phyloP scores from a whole-genome alignment of 2,329 filamentous ascomycete species.

The Geosmithia putterillii region DNA sequence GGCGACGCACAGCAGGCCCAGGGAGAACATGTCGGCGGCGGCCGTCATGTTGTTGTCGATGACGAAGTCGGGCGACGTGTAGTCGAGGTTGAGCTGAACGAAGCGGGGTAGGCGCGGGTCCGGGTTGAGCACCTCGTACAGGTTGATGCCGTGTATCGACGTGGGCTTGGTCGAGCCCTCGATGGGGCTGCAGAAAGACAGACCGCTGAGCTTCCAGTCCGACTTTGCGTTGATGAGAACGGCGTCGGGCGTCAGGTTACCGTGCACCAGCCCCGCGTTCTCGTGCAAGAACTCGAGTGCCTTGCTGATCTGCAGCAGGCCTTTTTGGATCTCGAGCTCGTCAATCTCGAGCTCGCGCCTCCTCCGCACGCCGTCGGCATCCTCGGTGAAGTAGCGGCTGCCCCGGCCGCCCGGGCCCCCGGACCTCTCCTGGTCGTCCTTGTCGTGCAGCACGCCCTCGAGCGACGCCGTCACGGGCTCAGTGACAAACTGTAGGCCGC shows the following conservation, averaged over 20 bases:
- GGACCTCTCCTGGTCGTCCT: constrained; percentile 71
- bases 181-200: constrained; percentile 76
- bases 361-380: constrained; percentile 58
- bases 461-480: constrained; percentile 87
- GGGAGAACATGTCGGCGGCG: constrained; percentile 83
- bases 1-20: constrained; percentile 78
- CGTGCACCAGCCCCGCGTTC: constrained; percentile 85
- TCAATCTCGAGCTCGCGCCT: constrained; percentile 85
- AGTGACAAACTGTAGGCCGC: constrained; percentile 90
- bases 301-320: constrained; percentile 82
- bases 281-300: constrained; percentile 92
- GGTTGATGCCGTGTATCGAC: constrained; percentile 65
- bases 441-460: constrained; percentile 68
- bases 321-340: constrained; percentile 95
- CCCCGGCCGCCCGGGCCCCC: constrained; percentile 57
- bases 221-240: constrained; percentile 94
- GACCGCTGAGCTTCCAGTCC: constrained; percentile 97
- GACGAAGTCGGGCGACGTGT: constrained; percentile 87
- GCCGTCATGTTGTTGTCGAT: constrained; percentile 79
- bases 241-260: constrained; percentile 86
- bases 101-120: constrained; percentile 70
- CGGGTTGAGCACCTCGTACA: constrained; percentile 74
- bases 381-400: constrained; percentile 72
- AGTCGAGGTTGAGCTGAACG: constrained; percentile 87
- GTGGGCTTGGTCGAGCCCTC: constrained; percentile 63